These are phyloP conservation scores for Linum usitatissimum DNA, from an alignment of 345 rosid species.

Conservation along the genomic window DNA sequence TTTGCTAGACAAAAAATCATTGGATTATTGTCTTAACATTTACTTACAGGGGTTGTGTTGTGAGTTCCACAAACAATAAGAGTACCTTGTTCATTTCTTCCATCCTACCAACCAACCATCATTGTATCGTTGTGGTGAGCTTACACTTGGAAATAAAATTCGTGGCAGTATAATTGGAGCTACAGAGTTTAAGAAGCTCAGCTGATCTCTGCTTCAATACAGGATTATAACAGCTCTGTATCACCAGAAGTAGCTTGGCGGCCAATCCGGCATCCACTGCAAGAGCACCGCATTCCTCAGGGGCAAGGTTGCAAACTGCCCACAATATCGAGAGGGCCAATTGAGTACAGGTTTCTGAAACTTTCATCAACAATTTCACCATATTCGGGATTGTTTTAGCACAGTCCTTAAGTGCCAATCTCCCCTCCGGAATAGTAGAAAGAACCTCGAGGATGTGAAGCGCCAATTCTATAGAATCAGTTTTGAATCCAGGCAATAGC, in stretches of 20 bases:
- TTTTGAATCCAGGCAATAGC: constrained; percentile 36
- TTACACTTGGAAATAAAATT: constrained; percentile 24
- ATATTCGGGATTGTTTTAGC: constrained; percentile 41
- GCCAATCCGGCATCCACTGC: constrained; percentile 28
- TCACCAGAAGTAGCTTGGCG: constrained; percentile 24
- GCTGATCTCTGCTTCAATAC: constrained; percentile 21
- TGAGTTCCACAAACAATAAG: background rate
- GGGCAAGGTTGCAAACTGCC: constrained; percentile 53
- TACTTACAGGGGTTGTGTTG: background rate
- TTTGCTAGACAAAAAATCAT: background rate
- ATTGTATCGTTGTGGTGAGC: constrained; percentile 24
- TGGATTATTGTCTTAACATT: background rate
- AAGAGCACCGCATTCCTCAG: constrained; percentile 22
- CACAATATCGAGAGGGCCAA: constrained; percentile 45
- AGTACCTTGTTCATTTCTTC: background rate
- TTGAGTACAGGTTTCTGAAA: constrained; percentile 54
- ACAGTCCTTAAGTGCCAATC: constrained; percentile 39
- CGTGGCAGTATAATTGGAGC: constrained; percentile 20
- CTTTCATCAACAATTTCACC: constrained; percentile 48
- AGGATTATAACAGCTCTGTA: constrained; percentile 22
- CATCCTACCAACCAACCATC: constrained; percentile 1
- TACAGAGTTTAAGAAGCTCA: constrained; percentile 26
- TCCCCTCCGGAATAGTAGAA: constrained; percentile 40
- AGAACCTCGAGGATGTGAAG: constrained; percentile 40
- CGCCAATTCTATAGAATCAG: constrained; percentile 40